Evolutionary conservation across 2,329 filamentous ascomycete species (phyloP), one percentile per base, ranked within the genome.

Genomic region (Botryotinia convoluta): DNA sequence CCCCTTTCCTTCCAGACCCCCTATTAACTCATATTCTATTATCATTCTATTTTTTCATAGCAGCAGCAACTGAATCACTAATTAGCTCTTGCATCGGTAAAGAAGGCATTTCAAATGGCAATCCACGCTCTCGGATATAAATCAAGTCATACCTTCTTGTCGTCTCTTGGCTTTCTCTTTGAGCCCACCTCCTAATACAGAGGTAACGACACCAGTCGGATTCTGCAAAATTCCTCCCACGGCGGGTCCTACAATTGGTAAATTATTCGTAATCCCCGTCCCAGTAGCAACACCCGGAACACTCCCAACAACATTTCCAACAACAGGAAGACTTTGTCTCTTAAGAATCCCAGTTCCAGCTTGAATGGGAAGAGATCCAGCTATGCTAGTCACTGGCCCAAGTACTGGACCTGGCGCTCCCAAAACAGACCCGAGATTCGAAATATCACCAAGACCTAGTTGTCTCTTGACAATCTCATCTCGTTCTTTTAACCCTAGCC

Each of bases 101-200:
- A 44, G 3, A 7, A 12, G 4, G 18, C 1, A 3, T 3, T 3
- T 7, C 7, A 12, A 20, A 9, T 44, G 12, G 37, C 2, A 4
- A 44, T 20, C 1, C 9, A 5, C 1, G 4, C 16, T 20, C 16
- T 20, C 37, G 18, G 22, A 9, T 20, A 20, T 9, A 22, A 44
- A 29, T 63, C n/a, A 63, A n/a, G 2, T 12, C 37, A 63, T 44
- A 63, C 37, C 39, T 32, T 45, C 61, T 45, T 64, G 39, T 32
- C 39, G 61, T 45, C 61, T 64, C 39, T 45, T 64, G 1, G 61
- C 39, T 45, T 29, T 64, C n/a, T 64, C 39, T 7, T 64, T 45
- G 8, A 64, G n/a, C 2, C n/a, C 57, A 22, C 32, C n/a, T 18
- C 39, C 61, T 9, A 63, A 45, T 20, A 63, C 9, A 22, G 60